Evolutionary conservation across 2,329 filamentous ascomycete species (phyloP), one percentile per base, ranked within the genome.

Genomic region (Plectosphaerella plurivora): DNA sequence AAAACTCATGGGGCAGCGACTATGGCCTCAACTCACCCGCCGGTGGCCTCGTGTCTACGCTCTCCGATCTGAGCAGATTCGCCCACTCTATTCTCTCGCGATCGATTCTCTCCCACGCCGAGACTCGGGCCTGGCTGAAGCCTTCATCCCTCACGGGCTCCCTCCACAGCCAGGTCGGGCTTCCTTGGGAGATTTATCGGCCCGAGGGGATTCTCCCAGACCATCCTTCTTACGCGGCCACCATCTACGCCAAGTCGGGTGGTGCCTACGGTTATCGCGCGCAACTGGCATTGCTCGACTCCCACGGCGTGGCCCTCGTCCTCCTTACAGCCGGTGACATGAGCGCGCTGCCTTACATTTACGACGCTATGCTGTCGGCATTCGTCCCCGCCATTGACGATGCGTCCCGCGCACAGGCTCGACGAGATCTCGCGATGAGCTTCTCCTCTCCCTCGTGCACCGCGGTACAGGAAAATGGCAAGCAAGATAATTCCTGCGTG

Each of bases 101-200:
- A 2, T 61, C 58, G 0, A 37, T 67, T 3, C 28, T 65, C 9
- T 60, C 61, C 0, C 50, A 59, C 0, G 47, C 64, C 1, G 51
- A 64, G 45, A 60, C 61, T 9, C 53, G 61, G 20, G 59, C 57
- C 20, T 72, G 70, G 70, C 60, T 72, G 6, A 71, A 72, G 25
- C 70, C 70, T 0, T 49, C 46, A 1, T 59, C 67, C 0, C 63
- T 65, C 28, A 63, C 63, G 1, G 67, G 67, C 2, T 63, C 63
- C 3, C 55, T 57, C 0, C 56, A 60, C 24, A 61, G 59, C 12
- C 60, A 68, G 20, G 67, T 68, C 3, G 69, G 70, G 3, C 63
- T 65, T 57, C 68, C 69, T 0, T 71, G 69, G 70, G 69, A 73
- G 45, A 69, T 71, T 14, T 59, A 64, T 2, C 66, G 64, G 1